Base-by-base conservation (phyloP, 352 stramenopile species). In the Phytophthora sansomeana region DNA sequence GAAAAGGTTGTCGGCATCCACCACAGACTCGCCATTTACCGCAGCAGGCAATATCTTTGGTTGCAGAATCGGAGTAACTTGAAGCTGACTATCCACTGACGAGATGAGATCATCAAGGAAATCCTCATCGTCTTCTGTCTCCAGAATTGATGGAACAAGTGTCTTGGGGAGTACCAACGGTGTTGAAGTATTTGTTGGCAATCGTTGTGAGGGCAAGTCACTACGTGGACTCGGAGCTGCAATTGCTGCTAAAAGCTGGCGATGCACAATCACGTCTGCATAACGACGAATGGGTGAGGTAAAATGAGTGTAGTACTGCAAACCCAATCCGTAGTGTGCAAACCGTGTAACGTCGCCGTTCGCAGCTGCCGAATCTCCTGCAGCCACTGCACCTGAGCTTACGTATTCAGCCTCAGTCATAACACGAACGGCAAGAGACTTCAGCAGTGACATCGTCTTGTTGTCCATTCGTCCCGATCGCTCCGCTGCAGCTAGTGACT, bases 371-470 rank as follows among this genome's bases (percentile, higher is more conserved):
- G 75, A 67, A 51, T 89, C 67, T 14, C 75, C 82, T 17, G 85
- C 67, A 14, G 60, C 46, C 16, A 74, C 55, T 16, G 59, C 78
- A 36, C 74, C 89, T 6, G 91, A 91, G 24, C 86, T 97, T 30
- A 98, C 78, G 64, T 98, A 98, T 71, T 97, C 88, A 17, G 95
- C 95, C 63, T 98, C 91, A n/a, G 92, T 96, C 95, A 98, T 98
- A 14, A 96, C 92, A 38, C 95, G 87, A 26, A 96, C 93, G 1
- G 93, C 92, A 24, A 98, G 77, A n/a, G 92, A 97, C 80, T 97
- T 97, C 44, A 98, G 77, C 35, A 98, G 61, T 30, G 89, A 80
- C 75, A 96, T 91, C 9, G 92, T 95, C 62, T 96, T 90, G 50
- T 48, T 75, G 56, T 93, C 81, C 19, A 90, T 87, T 7, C 74